Conservation (phyloP, 1,284 basidiomycete genomes). For the Heliocybe sulcata region DNA sequence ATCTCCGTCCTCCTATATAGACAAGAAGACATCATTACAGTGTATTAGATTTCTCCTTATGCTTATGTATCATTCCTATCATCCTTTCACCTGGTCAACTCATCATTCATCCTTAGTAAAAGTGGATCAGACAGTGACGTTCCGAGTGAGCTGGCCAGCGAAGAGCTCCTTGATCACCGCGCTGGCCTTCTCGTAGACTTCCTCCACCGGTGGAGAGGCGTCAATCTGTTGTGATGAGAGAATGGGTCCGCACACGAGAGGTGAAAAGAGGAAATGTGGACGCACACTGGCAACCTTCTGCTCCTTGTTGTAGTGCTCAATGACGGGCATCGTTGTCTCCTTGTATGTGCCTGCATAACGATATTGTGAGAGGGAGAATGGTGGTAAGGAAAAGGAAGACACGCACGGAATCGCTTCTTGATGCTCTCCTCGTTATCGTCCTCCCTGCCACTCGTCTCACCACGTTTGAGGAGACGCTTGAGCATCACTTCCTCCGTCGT, state of each 20-base stretch:
- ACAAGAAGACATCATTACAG: background rate
- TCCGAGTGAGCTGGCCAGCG: slow-evolving; percentile 17
- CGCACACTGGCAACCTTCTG: slow-evolving; percentile 79
- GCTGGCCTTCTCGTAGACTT: slow-evolving; percentile 62
- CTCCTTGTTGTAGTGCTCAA: slow-evolving; percentile 72
- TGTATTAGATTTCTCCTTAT: background rate
- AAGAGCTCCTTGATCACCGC: slow-evolving; percentile 41
- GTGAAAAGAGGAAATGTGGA: slow-evolving; percentile 5
- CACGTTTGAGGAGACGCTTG: slow-evolving; percentile 79
- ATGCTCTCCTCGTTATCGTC: slow-evolving; percentile 97
- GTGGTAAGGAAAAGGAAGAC: background rate
- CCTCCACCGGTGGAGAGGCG: slow-evolving; percentile 66
- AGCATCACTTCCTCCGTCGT: slow-evolving; percentile 90
- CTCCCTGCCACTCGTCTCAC: slow-evolving; percentile 91
- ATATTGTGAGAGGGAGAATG: slow-evolving; percentile 6
- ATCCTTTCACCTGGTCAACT: too few species aligned
- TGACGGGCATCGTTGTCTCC: slow-evolving; percentile 94
- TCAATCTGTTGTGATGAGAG: slow-evolving; percentile 52
- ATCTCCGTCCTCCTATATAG: background rate
- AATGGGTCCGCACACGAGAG: slow-evolving; percentile 3
- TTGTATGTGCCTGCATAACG: slow-evolving; percentile 71
- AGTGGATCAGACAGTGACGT: slow-evolving; percentile 18
- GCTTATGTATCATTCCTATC: too few species aligned
- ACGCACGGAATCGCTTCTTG: slow-evolving; percentile 90
- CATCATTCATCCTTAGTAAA: too few species aligned